These are phyloP conservation scores for Samsoniella hepiali DNA, from an alignment of 2,329 filamentous ascomycete species.

Conservation along the genomic window DNA sequence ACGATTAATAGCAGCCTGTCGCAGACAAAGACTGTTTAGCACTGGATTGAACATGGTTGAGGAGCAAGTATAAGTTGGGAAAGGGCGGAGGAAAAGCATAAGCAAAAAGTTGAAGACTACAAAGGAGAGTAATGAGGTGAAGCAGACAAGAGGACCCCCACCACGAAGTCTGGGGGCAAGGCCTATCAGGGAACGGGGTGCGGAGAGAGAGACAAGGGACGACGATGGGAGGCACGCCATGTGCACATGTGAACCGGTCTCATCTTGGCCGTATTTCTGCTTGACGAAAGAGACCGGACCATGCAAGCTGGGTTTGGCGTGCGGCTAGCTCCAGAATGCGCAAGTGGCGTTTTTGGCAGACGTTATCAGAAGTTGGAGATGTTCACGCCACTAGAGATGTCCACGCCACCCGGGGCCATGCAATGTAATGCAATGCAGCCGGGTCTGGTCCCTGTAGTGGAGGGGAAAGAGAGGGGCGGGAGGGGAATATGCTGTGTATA, in stretches of 20 bases:
- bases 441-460: background rate
- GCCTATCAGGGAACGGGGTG: background rate
- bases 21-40: conserved; percentile 22
- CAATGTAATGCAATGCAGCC: background rate
- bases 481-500: background rate
- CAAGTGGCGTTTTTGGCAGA: background rate
- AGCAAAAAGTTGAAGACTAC: background rate
- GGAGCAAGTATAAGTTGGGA: background rate
- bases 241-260: conserved; percentile 1
- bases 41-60: conserved; percentile 13
- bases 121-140: background rate
- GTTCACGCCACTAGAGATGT: conserved; percentile 9
- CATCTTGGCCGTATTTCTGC: background rate
- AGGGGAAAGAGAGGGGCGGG: background rate
- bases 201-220: background rate
- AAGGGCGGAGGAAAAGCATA: background rate
- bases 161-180: conserved; percentile 2
- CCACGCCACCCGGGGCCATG: background rate
- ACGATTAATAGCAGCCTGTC: conserved; percentile 56
- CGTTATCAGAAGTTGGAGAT: conserved; percentile 11
- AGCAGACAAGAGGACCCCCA: background rate
- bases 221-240: background rate
- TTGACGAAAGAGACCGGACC: background rate
- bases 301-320: conserved; percentile 4
- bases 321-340: background rate